These are phyloP conservation scores for Barnettozyma hawaiiensis DNA, from an alignment of 1,139 yeast species.

Conservation along the genomic window DNA sequence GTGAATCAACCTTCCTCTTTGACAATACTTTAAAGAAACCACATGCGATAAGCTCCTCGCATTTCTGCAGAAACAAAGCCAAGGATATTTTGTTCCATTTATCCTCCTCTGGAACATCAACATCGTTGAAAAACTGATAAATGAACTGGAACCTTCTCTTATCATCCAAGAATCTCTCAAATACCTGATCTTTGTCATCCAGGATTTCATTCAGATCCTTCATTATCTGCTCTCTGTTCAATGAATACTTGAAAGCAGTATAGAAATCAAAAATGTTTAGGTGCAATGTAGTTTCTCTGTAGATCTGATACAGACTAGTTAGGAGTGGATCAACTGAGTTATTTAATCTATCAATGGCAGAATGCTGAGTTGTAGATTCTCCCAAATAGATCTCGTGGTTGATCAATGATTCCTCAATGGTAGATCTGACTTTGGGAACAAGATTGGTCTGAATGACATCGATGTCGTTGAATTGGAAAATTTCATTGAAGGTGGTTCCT, in stretches of 20 bases:
- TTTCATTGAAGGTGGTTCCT: conserved; percentile 20
- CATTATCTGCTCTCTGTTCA: conserved; percentile 38
- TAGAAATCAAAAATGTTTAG: conserved; percentile 77
- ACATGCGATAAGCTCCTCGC: conserved; percentile 47
- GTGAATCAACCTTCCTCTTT: conserved; percentile 43
- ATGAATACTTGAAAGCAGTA: conserved; percentile 57
- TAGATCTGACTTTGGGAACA: conserved; percentile 20
- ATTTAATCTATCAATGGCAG: conserved; percentile 20
- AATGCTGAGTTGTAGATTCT: conserved; percentile 14
- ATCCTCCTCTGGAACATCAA: conserved; percentile 25
- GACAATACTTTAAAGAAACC: conserved; percentile 43
- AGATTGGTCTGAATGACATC: conserved; percentile 18
- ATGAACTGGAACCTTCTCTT: conserved; percentile 21
- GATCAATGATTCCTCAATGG: conserved; percentile 21
- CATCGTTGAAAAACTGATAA: conserved; percentile 22
- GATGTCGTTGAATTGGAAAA: conserved; percentile 18
- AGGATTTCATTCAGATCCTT: conserved; percentile 29
- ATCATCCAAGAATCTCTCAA: conserved; percentile 20
- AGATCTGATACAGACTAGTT: conserved; percentile 57
- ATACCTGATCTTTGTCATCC: conserved; percentile 19
- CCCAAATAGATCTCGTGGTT: conserved; percentile 22
- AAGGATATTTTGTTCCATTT: conserved; percentile 49
- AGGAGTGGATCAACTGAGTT: conserved; percentile 43
- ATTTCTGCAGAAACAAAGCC: conserved; percentile 53
- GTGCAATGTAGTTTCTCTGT: conserved; percentile 73